These are phyloP conservation scores for Ogataea hybrid DNA, from an alignment of 1,139 yeast species.

Conservation along the genomic window DNA sequence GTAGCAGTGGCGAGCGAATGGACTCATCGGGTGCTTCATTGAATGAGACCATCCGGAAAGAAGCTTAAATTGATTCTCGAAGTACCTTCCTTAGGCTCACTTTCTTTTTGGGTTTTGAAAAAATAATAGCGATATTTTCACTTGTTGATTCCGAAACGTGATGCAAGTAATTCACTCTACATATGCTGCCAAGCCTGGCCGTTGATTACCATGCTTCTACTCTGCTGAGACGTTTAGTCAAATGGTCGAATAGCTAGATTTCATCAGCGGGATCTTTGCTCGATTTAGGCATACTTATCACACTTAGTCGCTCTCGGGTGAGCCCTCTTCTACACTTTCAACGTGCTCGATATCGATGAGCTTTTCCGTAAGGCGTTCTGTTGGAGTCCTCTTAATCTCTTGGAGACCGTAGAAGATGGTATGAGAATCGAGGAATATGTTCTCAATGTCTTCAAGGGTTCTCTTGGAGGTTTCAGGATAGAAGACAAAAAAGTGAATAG, in stretches of 20 bases:
- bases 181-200: conserved; percentile 2
- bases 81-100: conserved; percentile 1
- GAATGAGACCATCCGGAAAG: conserved; percentile 2
- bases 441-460: conserved; percentile 60
- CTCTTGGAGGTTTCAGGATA: conserved; percentile 62
- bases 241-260: conserved; percentile 1
- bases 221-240: conserved; percentile 1
- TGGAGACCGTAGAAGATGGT: conserved; percentile 4
- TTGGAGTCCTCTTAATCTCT: not conserved
- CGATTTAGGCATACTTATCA: conserved; percentile 2
- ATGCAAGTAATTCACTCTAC: conserved; percentile 1
- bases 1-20: conserved; percentile 3
- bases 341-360: conserved; percentile 3
- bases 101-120: conserved; percentile 1
- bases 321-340: conserved; percentile 3
- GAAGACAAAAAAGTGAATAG: conserved; percentile 54
- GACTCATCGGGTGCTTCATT: conserved; percentile 2
- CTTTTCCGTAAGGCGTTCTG: conserved; percentile 3
- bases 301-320: conserved; percentile 1
- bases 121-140: conserved; percentile 1
- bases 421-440: conserved; percentile 8
- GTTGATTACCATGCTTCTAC: conserved; percentile 2
- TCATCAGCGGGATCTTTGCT: conserved; percentile 1
- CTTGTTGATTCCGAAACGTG: conserved; percentile 1
- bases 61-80: conserved; percentile 1